Percentiles rank a stretch among this genome's conserved stretches.
Conservation (phyloP, 331 rosid genomes). For the Cydonia oblonga region DNA sequence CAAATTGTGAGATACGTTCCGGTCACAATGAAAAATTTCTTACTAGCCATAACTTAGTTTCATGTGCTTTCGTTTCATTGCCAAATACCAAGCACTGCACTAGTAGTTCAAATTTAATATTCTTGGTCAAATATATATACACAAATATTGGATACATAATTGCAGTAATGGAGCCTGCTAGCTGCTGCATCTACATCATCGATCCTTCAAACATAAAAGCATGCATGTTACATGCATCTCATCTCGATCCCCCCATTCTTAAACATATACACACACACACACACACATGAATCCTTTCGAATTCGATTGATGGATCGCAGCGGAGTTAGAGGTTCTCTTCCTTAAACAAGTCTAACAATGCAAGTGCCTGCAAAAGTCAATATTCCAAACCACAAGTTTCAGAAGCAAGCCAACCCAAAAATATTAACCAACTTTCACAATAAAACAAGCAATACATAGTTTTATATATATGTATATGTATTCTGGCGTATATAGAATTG, state of each 20-base stretch:
- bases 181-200: too few relatives aligned
- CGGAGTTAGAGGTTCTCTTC: background rate
- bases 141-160: too few relatives aligned
- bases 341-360: slow-evolving; percentile 11
- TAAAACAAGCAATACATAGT: background rate
- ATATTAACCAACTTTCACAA: background rate
- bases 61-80: too few relatives aligned
- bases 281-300: too few relatives aligned
- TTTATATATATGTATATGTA: background rate
- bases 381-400: background rate
- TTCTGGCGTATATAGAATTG: background rate
- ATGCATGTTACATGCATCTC: background rate
- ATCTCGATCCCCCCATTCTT: too few relatives aligned
- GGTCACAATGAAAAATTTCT: too few relatives aligned
- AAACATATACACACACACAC: too few relatives aligned
- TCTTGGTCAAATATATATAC: too few relatives aligned
- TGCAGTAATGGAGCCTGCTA: too few relatives aligned
- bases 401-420: background rate
- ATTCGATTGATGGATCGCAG: background rate
- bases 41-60: too few relatives aligned
- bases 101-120: too few relatives aligned
- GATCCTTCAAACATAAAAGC: background rate
- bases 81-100: too few relatives aligned
- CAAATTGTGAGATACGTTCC: rapidly evolving
- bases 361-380: slow-evolving; percentile 11